Base-by-base conservation (phyloP, 805 yeast genomes). In the Starmera pachycereana region DNA sequence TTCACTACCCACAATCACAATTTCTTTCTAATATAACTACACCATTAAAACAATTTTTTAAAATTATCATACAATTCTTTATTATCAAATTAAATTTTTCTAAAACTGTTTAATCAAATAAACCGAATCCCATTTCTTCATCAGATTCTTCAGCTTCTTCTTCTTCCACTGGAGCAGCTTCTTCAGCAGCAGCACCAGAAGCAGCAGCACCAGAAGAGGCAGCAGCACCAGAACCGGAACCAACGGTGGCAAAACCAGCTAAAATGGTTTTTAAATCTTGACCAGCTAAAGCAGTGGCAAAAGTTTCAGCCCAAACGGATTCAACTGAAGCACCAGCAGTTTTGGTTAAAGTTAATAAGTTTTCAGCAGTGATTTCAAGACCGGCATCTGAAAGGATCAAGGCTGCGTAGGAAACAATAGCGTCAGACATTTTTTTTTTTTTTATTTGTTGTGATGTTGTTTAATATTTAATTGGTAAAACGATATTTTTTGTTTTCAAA, bases 341-440 rank as follows among this genome's bases (percentile, higher is more conserved):
- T 50, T 70, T 57, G 65, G 83, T 71, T 67, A 83, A 68, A 60
- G 85, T 71, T 61, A 73, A 61, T 63, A 83, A 75, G 75, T 82
- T 82, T 65, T 80, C 89, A 57, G 88, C 54, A 48, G 95, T 76
- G 79, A 92, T 78, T 71, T 89, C 96, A 63, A 87, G 73, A 63
- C 87, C 96, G 62, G 97, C 86, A 66, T 90, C 98, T 56, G 97
- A 96, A 71, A 90, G 78, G 74, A 90, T 88, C 71, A 90, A 81
- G 65, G 97, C 96, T 69, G 98, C 97, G 84, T 87, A 88, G 59
- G 96, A 84, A 65, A 87, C 86, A 65, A 90, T 80, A 63, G 95
- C 78, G 78, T 88, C 95, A 69, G 95, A 83, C 95, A 86, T 86
- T 67, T 57, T 67, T 37, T 29, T 37, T 29, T 7, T 9, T 29